Evolutionary conservation across 345 rosid species (phyloP), one percentile per base, ranked within the genome.

Genomic region (Gossypium turneri): DNA sequence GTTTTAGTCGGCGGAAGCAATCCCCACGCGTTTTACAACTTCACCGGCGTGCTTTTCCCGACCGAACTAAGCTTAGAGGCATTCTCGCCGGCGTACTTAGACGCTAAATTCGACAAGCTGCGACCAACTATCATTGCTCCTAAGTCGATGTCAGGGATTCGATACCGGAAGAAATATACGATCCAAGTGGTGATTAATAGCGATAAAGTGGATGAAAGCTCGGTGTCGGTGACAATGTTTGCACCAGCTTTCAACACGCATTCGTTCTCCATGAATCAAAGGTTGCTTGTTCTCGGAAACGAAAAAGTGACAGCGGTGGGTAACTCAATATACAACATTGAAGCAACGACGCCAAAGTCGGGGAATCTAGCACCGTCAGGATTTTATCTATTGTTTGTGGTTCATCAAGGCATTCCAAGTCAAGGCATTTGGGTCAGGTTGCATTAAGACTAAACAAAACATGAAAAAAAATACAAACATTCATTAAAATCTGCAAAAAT

Each of bases 1-100:
- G 88, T 89, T 44, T 90, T 94, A 1, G 93, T 92, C 3, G 94
- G 94, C 2, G 94, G 97, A 41, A 93, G 98, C 83, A 93, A 93
- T 57, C 88, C 97, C 20, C 90, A 92, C 63, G 20, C 34, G 2
- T 73, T 50, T 19, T 94, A 94, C 64, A 77, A 83, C 12, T 92
- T 90, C 82, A 84, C 83, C 0, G 83, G 84, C 4, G 93, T 85
- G 0, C 68, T 86, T 48, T 94, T 82, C 10, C 96, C 93, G 0
- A 92, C 96, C 0, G 97, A 94, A 17, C 45, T 94, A 7, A 84
- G 93, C 62, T 71, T 94, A 20, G 94, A 94, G 67, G 86, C 93
- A 16, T 94, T 90, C 59, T 83, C 79, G 20, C 98, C 98, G 0
- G 68, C 77, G 0, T 94, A 94, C 72, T 70, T 94, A 45, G 86